These are phyloP conservation scores for Rhododendron molle DNA, from an alignment of 148 eudicot genomes.

Conservation along the genomic window DNA sequence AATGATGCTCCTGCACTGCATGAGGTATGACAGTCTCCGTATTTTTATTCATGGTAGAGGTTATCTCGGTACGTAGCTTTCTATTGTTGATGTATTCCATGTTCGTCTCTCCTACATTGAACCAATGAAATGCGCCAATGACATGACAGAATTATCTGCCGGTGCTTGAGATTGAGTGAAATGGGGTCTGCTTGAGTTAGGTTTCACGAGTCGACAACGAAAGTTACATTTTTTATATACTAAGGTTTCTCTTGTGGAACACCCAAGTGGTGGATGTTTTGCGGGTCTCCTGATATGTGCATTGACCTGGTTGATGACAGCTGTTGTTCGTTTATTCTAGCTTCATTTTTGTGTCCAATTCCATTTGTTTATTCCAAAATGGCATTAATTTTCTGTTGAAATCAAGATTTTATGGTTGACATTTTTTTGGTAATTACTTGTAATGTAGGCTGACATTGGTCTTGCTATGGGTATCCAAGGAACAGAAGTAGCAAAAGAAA, in stretches of 20 bases:
- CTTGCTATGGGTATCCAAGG: constrained; percentile 98
- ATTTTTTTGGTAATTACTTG: constrained; percentile 10
- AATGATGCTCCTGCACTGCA: constrained; percentile 98
- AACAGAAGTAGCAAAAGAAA: constrained; percentile 97
- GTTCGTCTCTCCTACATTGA: neutral
- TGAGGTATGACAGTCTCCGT: constrained; percentile 48
- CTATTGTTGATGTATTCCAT: neutral
- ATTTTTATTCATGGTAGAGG: neutral
- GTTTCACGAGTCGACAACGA: neutral
- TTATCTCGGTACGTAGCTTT: neutral
- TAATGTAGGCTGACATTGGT: constrained; percentile 85
- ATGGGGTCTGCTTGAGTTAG: neutral
- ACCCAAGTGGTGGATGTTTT: neutral
- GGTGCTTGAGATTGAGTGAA: no score
- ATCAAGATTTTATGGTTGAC: neutral
- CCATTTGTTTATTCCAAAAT: neutral
- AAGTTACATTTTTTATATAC: neutral
- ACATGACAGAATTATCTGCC: no score
- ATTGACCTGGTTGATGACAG: neutral
- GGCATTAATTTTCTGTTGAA: neutral
- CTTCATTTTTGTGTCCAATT: neutral
- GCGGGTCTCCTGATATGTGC: neutral
- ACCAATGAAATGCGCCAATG: neutral
- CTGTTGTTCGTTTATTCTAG: neutral
- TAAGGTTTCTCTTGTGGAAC: neutral